Evolutionary conservation across 345 rosid species (phyloP), one percentile per base, ranked within the genome.

Genomic region (Rhodamnia rubescens): DNA sequence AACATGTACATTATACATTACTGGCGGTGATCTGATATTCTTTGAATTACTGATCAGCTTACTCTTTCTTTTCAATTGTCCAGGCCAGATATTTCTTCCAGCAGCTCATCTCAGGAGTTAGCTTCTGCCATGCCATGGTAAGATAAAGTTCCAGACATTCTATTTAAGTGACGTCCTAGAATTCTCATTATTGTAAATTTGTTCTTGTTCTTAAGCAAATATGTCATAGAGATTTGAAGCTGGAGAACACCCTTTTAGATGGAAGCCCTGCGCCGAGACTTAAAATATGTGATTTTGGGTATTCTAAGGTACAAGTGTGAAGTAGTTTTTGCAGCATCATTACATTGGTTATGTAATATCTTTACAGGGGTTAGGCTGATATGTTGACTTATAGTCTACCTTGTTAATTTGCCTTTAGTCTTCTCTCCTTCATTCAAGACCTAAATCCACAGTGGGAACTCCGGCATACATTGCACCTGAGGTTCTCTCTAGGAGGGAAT

Each of bases 261-360:
- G 98, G 98, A 80, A 95, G 98, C 92, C 94, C 97, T 42, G 96
- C 97, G 49, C 98, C 96, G 29, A 94, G 95, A 74, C 86, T 95
- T 83, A 95, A 95, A 91, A 93, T 95, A 75, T 95, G 98, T 84
- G 98, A 95, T 86, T 95, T 95, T 88, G 98, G 98, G 56, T 95
- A 95, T 88, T 95, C 98, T 36, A 95, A 93, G 94, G 93, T 92
- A 84, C 57, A 13, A 10, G 27, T 13, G 40, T 9, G 24, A 52
- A 56, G 44, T 50, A 82, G 61, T 82, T 82, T 42, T 53, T 53
- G 27, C 84, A 29, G 59, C 84, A 32, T 69, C 47, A 32, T 9
- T 69, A 18, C 78, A 1, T 69, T 69, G 47, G 24, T 36, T 16
- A 36, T 69, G 78, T 47, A 32, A 69, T 69, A 32, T 69, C 78